These are phyloP conservation scores for Ilyonectria sp. DNA, from an alignment of 2,329 filamentous ascomycete genomes.

Conservation along the genomic window DNA sequence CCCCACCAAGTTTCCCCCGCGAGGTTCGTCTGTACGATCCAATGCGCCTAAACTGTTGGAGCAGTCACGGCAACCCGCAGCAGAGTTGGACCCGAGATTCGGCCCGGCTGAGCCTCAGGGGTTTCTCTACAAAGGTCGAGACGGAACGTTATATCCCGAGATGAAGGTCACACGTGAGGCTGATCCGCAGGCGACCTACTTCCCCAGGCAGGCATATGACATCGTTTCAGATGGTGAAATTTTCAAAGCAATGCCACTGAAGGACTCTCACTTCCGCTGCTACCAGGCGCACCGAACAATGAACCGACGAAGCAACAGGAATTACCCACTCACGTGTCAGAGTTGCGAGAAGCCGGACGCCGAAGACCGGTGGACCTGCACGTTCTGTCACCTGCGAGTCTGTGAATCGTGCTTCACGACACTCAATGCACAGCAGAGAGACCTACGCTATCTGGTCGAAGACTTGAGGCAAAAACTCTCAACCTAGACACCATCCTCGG, in stretches of 20 bases:
- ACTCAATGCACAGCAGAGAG: conserved; percentile 58
- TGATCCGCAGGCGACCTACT: conserved; percentile 56
- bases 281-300: conserved; percentile 64
- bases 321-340: conserved; percentile 69
- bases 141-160: conserved; percentile 60
- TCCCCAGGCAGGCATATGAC: conserved; percentile 53
- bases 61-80: conserved; percentile 42
- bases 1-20: conserved; percentile 48
- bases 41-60: conserved; percentile 37
- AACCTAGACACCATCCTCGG: not conserved
- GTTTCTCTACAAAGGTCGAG: conserved; percentile 54
- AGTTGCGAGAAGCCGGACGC: conserved; percentile 64
- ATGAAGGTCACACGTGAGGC: conserved; percentile 54
- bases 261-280: conserved; percentile 62
- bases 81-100: conserved; percentile 51
- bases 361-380: conserved; percentile 63
- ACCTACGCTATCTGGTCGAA: conserved; percentile 61
- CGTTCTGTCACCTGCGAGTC: conserved; percentile 67
- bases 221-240: conserved; percentile 54
- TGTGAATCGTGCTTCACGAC: conserved; percentile 64
- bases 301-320: conserved; percentile 63
- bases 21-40: conserved; percentile 51
- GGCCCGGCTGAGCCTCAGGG: conserved; percentile 54
- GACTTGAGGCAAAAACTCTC: conserved; percentile 33
- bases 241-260: conserved; percentile 60